phyloP scores from a whole-genome alignment of 1,284 basidiomycete genomes.

The Marasmius oreades region DNA sequence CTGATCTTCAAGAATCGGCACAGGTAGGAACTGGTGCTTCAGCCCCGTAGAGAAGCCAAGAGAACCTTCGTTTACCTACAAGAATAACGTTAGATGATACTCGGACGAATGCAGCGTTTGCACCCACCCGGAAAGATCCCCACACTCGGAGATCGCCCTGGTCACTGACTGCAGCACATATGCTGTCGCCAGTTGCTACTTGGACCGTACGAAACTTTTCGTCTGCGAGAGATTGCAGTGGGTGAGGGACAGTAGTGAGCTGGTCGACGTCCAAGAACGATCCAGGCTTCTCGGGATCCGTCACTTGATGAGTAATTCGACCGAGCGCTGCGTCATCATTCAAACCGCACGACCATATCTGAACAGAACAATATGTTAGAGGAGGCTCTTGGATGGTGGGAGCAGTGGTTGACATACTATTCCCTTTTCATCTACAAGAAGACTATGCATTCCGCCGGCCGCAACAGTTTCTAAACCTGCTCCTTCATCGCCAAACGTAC shows the following conservation, averaged over 20 bases:
- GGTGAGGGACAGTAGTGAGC: conserved; percentile 73
- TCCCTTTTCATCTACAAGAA: conserved; percentile 83
- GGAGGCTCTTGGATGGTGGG: conserved; percentile 2
- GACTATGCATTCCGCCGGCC: conserved; percentile 82
- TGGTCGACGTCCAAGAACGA: conserved; percentile 70
- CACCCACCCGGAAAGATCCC: conserved; percentile 88
- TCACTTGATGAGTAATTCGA: conserved; percentile 69
- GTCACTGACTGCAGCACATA: conserved; percentile 77
- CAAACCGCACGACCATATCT: conserved; percentile 87
- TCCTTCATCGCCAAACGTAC: conserved; percentile 64
- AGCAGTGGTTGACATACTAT: conserved; percentile 50
- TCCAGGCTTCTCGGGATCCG: conserved; percentile 61
- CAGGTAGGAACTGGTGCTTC: conserved; percentile 66
- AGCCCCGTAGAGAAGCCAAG: conserved; percentile 78
- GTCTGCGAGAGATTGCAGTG: conserved; percentile 67
- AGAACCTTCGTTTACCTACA: conserved; percentile 73
- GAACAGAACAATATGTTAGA: conserved; percentile 5
- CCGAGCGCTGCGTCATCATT: conserved; percentile 93
- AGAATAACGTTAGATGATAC: conserved; percentile 6
- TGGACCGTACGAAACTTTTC: conserved; percentile 82
- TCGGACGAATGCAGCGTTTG: conserved; percentile 7
- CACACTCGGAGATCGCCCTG: conserved; percentile 83
- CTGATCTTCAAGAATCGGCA: conserved; percentile 56
- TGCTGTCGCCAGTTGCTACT: conserved; percentile 81
- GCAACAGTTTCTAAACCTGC: conserved; percentile 75